A percentile compares a stretch with the other conserved stretches of the same genome.
Evolutionary conservation across 2,329 filamentous ascomycete genomes (phyloP).

Genomic region (Colletotrichum horii): DNA sequence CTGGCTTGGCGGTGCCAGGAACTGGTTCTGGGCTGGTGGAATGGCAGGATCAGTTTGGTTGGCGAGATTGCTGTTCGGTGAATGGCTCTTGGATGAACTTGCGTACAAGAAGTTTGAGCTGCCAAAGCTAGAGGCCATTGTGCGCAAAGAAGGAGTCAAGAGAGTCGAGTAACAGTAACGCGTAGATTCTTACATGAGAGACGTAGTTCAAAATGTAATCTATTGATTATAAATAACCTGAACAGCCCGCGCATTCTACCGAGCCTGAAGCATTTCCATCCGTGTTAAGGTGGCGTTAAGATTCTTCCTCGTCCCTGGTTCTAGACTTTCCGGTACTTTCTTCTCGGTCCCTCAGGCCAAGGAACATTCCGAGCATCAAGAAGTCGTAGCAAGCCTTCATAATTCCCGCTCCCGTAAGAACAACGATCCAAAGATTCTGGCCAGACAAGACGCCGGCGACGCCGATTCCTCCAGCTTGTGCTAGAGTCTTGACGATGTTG

Average conservation of each 20-base stretch:
- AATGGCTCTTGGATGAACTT: constrained; percentile 30
- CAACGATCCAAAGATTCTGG: constrained; percentile 61
- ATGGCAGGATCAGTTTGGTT: constrained; percentile 34
- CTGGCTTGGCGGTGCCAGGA: constrained; percentile 34
- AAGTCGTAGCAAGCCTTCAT: constrained; percentile 69
- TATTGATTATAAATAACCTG: neutral
- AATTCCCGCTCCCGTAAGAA: constrained; percentile 66
- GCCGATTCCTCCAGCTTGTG: constrained; percentile 65
- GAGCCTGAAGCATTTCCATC: neutral
- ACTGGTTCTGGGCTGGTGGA: constrained; percentile 40
- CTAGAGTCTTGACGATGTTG: constrained; percentile 71
- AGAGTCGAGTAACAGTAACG: neutral
- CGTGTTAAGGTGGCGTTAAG: neutral
- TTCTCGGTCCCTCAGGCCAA: constrained; percentile 31
- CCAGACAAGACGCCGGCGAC: constrained; percentile 69
- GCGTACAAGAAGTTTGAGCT: constrained; percentile 43
- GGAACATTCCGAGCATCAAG: constrained; percentile 57
- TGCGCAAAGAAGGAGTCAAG: constrained; percentile 9
- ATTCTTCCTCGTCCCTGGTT: constrained; percentile 7
- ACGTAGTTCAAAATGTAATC: neutral
- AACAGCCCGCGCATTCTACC: neutral
- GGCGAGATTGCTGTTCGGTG: constrained; percentile 31
- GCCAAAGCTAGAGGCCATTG: constrained; percentile 30
- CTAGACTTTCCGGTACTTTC: constrained; percentile 18
- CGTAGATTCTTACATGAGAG: neutral